Evolutionary conservation across 495 filamentous ascomycete species (phyloP).

Genomic region (Aspergillus campestris): DNA sequence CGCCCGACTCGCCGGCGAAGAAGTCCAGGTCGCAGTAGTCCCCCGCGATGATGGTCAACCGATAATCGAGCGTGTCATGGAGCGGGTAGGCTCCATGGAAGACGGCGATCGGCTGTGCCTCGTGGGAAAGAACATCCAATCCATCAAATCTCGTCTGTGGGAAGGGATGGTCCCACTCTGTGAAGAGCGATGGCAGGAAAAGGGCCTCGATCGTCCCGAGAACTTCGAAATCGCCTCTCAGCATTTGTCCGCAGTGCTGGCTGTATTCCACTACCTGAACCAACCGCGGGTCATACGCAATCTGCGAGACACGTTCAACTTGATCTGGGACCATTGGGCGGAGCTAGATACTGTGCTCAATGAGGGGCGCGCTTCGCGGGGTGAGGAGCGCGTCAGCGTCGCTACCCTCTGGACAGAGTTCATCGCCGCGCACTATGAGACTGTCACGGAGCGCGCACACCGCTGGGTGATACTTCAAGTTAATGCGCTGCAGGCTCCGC

Average conservation of each 20-base stretch:
- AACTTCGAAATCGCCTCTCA: constrained; percentile 27
- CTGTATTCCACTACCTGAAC: constrained; percentile 26
- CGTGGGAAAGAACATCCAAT: constrained; percentile 24
- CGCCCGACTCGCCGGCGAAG: background rate
- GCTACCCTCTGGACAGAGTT: constrained; percentile 22
- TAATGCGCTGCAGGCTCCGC: constrained; percentile 11
- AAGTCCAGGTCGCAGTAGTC: background rate
- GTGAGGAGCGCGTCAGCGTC: constrained; percentile 7
- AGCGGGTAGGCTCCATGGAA: constrained; percentile 9
- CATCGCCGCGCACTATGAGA: constrained; percentile 14
- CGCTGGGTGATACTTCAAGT: constrained; percentile 19
- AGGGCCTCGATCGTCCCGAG: constrained; percentile 13
- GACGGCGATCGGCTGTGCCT: constrained; percentile 10
- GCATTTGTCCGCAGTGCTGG: constrained; percentile 19
- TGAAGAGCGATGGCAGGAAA: constrained; percentile 24
- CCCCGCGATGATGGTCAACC: background rate
- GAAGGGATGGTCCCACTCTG: constrained; percentile 25
- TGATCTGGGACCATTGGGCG: constrained; percentile 17
- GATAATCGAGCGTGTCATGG: constrained; percentile 7
- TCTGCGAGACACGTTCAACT: constrained; percentile 23
- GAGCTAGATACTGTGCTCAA: constrained; percentile 14
- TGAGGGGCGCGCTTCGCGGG: background rate
- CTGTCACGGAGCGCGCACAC: constrained; percentile 23
- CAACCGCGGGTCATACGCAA: constrained; percentile 7
- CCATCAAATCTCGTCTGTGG: constrained; percentile 21